A percentile compares a stretch with the other conserved stretches of the same genome.
Evolutionary conservation across 345 rosid genomes (phyloP).

Genomic region (Passiflora organensis): DNA sequence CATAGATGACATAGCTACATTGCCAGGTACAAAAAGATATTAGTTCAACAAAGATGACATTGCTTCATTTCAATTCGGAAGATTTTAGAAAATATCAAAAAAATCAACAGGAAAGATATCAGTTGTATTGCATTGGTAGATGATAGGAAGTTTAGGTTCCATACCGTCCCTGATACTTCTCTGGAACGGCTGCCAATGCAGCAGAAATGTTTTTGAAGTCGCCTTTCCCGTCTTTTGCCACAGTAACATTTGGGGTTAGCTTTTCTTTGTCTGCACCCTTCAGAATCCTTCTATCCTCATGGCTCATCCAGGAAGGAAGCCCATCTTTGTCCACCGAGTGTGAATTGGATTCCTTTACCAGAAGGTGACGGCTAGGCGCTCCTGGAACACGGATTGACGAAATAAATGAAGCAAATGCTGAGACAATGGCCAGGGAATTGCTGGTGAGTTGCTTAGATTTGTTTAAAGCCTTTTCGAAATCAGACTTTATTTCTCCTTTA

Average conservation of each 20-base stretch:
- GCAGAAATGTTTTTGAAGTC: slow-evolving; percentile 53
- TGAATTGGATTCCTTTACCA: slow-evolving; percentile 26
- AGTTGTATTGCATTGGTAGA: not conserved
- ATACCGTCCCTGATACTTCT: slow-evolving; percentile 52
- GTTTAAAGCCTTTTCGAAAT: slow-evolving; percentile 40
- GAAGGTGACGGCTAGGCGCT: slow-evolving; percentile 34
- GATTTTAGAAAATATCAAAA: not conserved
- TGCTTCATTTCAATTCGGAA: no score
- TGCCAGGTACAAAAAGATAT: not conserved
- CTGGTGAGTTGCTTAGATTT: slow-evolving; percentile 51
- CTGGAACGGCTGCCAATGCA: slow-evolving; percentile 62
- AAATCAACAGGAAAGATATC: not conserved
- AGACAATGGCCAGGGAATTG: slow-evolving; percentile 64
- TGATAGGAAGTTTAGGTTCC: not conserved
- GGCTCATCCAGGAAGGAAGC: slow-evolving; percentile 51
- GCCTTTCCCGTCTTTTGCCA: slow-evolving; percentile 83
- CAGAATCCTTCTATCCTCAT: slow-evolving; percentile 51
- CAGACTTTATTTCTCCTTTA: slow-evolving; percentile 50
- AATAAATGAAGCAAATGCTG: slow-evolving; percentile 26
- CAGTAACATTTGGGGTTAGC: slow-evolving; percentile 49
- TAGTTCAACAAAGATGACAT: no score
- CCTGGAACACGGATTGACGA: slow-evolving; percentile 11
- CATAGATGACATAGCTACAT: slow-evolving; percentile 61
- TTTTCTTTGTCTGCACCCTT: slow-evolving; percentile 23
- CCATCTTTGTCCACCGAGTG: slow-evolving; percentile 26